These are phyloP conservation scores for Stramenopiles sp. DNA, from an alignment of 352 stramenopile species.

Conservation along the genomic window DNA sequence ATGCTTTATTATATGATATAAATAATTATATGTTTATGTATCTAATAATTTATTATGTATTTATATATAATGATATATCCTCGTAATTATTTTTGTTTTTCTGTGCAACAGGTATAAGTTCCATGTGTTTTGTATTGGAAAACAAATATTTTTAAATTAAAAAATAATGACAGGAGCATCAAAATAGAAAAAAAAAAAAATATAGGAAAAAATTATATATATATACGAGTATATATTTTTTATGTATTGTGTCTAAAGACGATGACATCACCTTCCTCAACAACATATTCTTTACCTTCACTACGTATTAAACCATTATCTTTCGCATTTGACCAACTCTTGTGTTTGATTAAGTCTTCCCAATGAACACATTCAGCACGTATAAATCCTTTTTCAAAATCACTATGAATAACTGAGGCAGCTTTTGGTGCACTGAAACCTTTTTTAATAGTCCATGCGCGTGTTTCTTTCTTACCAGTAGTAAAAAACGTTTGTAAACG, in stretches of 20 bases:
- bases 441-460: constrained; percentile 96
- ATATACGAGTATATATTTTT: too few species aligned
- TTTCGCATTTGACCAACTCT: not conserved
- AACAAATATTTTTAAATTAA: too few species aligned
- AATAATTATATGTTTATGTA: too few species aligned
- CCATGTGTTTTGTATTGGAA: too few species aligned
- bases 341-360: constrained; percentile 9
- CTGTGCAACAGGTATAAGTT: too few species aligned
- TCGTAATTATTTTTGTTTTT: too few species aligned
- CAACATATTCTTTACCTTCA: constrained; percentile 95
- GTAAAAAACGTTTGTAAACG: constrained; percentile 99
- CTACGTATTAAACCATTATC: constrained; percentile 57
- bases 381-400: constrained; percentile 99
- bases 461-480: constrained; percentile 89
- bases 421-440: constrained; percentile 84
- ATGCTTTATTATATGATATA: too few species aligned
- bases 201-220: too few species aligned
- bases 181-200: too few species aligned
- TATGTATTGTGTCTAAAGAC: constrained; percentile 75
- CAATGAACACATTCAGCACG: constrained; percentile 87
- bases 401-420: constrained; percentile 93
- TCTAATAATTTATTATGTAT: too few species aligned
- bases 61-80: too few species aligned
- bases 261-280: constrained; percentile 92
- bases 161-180: too few species aligned